Conservation (phyloP, 768 basidiomycete species). For the Kwoniella europaea region DNA sequence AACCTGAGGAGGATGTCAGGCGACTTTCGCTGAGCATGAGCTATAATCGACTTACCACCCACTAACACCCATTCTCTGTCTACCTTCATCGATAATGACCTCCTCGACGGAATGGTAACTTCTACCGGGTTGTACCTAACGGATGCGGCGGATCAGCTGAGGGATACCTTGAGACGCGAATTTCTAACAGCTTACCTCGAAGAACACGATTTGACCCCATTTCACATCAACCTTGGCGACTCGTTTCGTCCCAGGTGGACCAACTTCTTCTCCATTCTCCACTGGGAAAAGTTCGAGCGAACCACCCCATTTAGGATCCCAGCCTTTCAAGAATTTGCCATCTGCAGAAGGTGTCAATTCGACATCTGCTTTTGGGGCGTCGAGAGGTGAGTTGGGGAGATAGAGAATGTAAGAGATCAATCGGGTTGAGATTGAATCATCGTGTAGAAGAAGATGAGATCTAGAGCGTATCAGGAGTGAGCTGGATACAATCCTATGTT, state of each 20-base stretch:
- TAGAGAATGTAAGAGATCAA: conserved; percentile 96
- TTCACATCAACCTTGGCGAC: conserved; percentile 55
- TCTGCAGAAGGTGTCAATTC: conserved; percentile 53
- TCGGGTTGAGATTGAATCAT: conserved; percentile 95
- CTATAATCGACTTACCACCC: conserved; percentile 68
- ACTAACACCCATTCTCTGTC: conserved; percentile 81
- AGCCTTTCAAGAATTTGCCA: conserved; percentile 61
- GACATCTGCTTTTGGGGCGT: conserved; percentile 63
- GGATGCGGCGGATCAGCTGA: background rate
- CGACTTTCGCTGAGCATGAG: conserved; percentile 10
- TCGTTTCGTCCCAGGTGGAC: conserved; percentile 65
- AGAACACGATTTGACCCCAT: conserved; percentile 61
- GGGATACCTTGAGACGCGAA: background rate
- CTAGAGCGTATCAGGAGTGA: conserved; percentile 14
- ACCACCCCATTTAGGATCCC: conserved; percentile 90
- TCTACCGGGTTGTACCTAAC: conserved; percentile 81
- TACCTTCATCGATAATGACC: conserved; percentile 81
- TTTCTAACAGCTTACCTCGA: conserved; percentile 49
- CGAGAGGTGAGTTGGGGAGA: conserved; percentile 67
- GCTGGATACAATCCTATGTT: background rate
- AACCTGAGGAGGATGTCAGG: conserved; percentile 61
- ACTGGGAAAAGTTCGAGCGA: conserved; percentile 89
- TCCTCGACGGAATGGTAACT: conserved; percentile 98
- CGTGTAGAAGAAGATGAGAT: conserved; percentile 85
- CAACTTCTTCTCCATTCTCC: conserved; percentile 66